Evolutionary conservation across 306 rosid genomes (phyloP).

Genomic region (Lathyrus tuberosus): DNA sequence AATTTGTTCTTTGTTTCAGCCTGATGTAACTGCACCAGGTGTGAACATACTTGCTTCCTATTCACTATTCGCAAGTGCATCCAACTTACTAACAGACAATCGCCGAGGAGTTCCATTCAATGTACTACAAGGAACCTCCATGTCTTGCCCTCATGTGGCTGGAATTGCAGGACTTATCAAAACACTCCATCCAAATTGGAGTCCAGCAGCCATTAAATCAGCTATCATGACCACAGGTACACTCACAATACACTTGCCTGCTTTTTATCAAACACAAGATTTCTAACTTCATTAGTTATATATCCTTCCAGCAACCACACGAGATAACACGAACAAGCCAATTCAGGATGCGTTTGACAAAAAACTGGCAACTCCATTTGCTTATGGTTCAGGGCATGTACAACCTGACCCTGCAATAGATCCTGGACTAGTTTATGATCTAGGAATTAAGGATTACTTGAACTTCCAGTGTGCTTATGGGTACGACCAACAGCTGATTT

Average conservation of each 20-base stretch:
- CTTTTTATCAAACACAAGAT: not conserved
- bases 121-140: slow-evolving; percentile 30
- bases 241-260: not conserved
- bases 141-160: slow-evolving; percentile 36
- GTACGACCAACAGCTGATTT: slow-evolving; percentile 38
- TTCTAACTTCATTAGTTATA: not conserved
- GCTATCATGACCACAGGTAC: slow-evolving; percentile 37
- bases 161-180: slow-evolving; percentile 31
- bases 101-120: not conserved
- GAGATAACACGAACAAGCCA: slow-evolving; percentile 39
- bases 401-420: slow-evolving; percentile 56
- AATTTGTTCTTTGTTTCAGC: slow-evolving; percentile 18
- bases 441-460: slow-evolving; percentile 52
- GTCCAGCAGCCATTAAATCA: slow-evolving; percentile 32
- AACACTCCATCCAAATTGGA: slow-evolving; percentile 26
- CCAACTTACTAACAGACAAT: slow-evolving; percentile 7
- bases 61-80: slow-evolving; percentile 38
- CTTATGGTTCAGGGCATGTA: slow-evolving; percentile 62
- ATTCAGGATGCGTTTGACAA: slow-evolving; percentile 33
- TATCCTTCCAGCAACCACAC: slow-evolving; percentile 47
- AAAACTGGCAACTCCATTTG: slow-evolving; percentile 46
- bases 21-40: slow-evolving; percentile 57
- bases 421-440: slow-evolving; percentile 54
- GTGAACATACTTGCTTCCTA: slow-evolving; percentile 61
- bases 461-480: slow-evolving; percentile 64